A percentile compares a stretch with the other conserved stretches of the same genome.
phyloP scores from a whole-genome alignment of 305 asterid species.

The Petunia hybrid region DNA sequence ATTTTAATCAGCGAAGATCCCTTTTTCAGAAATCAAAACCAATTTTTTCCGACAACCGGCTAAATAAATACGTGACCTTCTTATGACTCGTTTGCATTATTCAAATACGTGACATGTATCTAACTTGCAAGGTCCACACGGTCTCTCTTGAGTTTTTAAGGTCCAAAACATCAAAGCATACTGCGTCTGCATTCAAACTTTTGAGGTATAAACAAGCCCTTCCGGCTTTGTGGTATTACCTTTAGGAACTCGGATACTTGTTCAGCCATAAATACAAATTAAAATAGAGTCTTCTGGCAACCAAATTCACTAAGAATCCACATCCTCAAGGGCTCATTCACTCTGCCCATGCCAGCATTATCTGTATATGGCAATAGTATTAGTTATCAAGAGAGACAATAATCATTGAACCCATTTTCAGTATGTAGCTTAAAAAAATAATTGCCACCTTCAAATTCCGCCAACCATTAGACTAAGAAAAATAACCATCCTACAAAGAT shows the following conservation, averaged over 20 bases:
- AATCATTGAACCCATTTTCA: neutral
- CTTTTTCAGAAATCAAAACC: too few relatives aligned
- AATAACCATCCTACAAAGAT: neutral
- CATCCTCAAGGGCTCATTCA: neutral
- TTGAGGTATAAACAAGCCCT: too few relatives aligned
- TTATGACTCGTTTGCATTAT: too few relatives aligned
- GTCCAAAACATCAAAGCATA: too few relatives aligned
- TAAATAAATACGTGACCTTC: too few relatives aligned
- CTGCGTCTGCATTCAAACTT: too few relatives aligned
- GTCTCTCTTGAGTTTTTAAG: too few relatives aligned
- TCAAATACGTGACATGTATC: neutral
- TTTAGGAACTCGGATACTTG: too few relatives aligned
- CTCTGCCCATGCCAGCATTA: neutral
- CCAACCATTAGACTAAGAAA: neutral
- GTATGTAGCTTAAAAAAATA: slow-evolving; percentile 25
- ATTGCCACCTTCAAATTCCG: neutral
- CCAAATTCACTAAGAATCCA: neutral
- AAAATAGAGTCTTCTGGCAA: neutral
- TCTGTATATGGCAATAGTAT: neutral
- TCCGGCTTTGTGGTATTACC: too few relatives aligned
- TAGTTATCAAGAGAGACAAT: neutral
- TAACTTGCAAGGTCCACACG: neutral
- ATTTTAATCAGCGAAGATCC: too few relatives aligned
- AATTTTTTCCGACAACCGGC: too few relatives aligned
- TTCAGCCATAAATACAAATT: too few relatives aligned